A percentile compares a stretch with the other conserved stretches of the same genome.
These are phyloP conservation scores for Exsudoporus frostii DNA, from an alignment of 768 basidiomycete species.

Conservation along the genomic window DNA sequence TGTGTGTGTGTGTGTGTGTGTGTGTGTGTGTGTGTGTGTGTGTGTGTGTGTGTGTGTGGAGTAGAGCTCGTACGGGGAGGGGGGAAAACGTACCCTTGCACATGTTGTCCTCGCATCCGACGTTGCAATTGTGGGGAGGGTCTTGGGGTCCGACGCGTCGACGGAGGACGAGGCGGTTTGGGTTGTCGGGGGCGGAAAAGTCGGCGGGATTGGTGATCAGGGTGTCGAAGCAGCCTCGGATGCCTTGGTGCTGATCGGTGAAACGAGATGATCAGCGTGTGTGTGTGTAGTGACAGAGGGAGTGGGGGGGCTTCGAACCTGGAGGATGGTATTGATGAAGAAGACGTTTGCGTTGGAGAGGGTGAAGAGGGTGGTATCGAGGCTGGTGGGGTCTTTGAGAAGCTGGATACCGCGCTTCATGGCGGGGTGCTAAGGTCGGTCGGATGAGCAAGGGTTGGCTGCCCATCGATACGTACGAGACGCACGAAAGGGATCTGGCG, in stretches of 20 bases:
- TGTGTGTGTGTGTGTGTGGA: no score
- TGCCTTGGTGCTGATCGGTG: slow-evolving; percentile 59
- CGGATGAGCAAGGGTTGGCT: not conserved
- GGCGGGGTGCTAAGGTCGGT: slow-evolving; percentile 78
- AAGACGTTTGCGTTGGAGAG: slow-evolving; percentile 93
- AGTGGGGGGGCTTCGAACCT: slow-evolving; percentile 42
- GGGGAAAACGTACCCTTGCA: slow-evolving; percentile 72
- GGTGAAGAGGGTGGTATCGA: slow-evolving; percentile 74
- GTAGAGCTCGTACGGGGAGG: not conserved
- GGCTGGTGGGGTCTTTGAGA: slow-evolving; percentile 63
- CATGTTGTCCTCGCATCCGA: slow-evolving; percentile 96
- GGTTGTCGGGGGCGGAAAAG: slow-evolving; percentile 61
- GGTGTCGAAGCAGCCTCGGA: slow-evolving; percentile 70
- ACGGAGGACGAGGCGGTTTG: slow-evolving; percentile 67
- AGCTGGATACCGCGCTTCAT: slow-evolving; percentile 87
- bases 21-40: no score
- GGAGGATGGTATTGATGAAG: slow-evolving; percentile 86
- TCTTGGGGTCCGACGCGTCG: slow-evolving; percentile 73
- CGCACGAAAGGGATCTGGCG: slow-evolving; percentile 84
- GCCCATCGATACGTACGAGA: not conserved
- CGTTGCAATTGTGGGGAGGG: slow-evolving; percentile 76
- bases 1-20: no score
- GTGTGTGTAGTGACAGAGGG: not conserved
- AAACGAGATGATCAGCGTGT: not conserved
- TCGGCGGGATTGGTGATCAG: slow-evolving; percentile 92